Evolutionary conservation across 2,329 filamentous ascomycete species (phyloP).

Genomic region (Tolypocladium sp.): DNA sequence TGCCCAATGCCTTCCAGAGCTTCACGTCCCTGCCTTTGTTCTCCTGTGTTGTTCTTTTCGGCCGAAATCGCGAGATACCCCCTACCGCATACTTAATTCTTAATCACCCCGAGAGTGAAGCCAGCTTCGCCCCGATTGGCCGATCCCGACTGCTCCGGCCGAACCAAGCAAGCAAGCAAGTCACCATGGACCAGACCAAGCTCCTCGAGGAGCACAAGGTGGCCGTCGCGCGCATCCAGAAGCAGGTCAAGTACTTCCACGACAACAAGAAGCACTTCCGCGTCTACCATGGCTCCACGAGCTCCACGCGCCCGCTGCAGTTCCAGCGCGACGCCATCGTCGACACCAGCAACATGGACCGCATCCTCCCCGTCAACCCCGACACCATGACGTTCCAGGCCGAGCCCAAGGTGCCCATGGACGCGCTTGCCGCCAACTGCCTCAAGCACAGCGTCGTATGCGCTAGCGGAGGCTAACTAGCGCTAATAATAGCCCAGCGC

Average conservation of each 20-base stretch:
- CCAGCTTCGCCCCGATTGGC: not conserved
- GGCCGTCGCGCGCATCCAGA: conserved; percentile 15
- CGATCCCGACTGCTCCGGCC: not conserved
- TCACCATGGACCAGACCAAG: conserved; percentile 4
- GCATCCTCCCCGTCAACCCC: conserved; percentile 43
- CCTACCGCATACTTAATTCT: not conserved
- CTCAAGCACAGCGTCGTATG: conserved; percentile 39
- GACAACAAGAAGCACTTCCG: conserved; percentile 36
- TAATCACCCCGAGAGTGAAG: not conserved
- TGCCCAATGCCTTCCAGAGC: not conserved
- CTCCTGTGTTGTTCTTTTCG: not conserved
- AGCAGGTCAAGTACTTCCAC: conserved; percentile 17
- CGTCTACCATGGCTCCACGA: conserved; percentile 53
- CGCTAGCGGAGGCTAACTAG: no score
- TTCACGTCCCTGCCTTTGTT: not conserved
- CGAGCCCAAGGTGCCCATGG: conserved; percentile 52
- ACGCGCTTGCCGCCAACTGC: conserved; percentile 40
- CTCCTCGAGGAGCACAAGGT: conserved; percentile 16
- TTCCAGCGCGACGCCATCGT: conserved; percentile 32
- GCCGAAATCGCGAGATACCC: not conserved
- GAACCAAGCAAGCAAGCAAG: not conserved
- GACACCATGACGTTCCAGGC: conserved; percentile 38
- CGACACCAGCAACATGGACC: conserved; percentile 43
- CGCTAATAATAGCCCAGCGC: no score
- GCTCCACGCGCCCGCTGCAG: conserved; percentile 42